Evolutionary conservation across 78 protist genomes (phyloP), one percentile per base, ranked within the genome.

Genomic region (Dictyostelium brefeldianum): DNA sequence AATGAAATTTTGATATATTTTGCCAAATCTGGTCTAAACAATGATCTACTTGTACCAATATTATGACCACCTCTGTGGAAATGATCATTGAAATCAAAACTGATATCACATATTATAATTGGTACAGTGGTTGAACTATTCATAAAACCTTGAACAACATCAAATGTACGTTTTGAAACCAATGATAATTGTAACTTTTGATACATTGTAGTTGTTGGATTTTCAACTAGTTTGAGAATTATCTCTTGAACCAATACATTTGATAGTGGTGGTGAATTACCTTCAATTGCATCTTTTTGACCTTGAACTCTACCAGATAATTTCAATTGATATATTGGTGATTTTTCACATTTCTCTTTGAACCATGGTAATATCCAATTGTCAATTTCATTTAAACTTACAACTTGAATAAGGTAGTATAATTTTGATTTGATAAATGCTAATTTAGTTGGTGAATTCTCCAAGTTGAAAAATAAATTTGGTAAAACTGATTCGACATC

Each of bases 171-270:
- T 57, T 57, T 57, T 4, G 67, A 57, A n/a, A 57, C 67, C 8
- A 57, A 57, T 20, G 67, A 20, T n/a, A 57, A 27, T 57, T 57
- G 67, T 57, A 57, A 57, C 67, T 57, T 57, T 57, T 57, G 67
- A 57, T 57, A 57, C 31, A 8, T 57, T 57, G 67, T n/a, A 8
- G 67, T 57, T 6, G 29, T 9, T 57, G 5, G 31, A 57, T 57
- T 27, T n/a, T 57, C 67, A 20, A n/a, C 67, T 9, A 57, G n/a
- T 22, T 29, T 57, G 18, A 57, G n/a, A n/a, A 57, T 57, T 9
- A 57, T 57, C 14, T 57, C 67, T 57, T 57, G 67, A 57, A 57
- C 22, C 14, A 57, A 9, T 20, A 57, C 67, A 57, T n/a, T 57
- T 57, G 67, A 57, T 57, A 57, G 8, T 57, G 31, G 8, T 7